These are phyloP conservation scores for Cystobasidium onofrii DNA, from an alignment of 768 basidiomycete species.

Conservation along the genomic window DNA sequence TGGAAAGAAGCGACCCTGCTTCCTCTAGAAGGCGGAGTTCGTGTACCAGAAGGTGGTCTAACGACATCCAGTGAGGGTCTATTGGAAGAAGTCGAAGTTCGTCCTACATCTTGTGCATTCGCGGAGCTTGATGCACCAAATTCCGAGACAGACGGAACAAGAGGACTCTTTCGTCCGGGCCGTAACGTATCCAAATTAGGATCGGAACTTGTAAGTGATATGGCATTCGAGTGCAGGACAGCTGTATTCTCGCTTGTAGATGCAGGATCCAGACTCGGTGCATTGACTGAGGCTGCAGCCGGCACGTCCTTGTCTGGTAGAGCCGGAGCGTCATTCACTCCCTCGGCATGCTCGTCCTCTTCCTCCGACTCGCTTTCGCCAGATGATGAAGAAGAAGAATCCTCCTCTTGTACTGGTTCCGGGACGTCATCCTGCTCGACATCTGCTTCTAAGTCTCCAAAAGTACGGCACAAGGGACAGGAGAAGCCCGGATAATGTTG, in stretches of 20 bases:
- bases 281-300: neutral
- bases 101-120: neutral
- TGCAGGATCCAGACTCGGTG: neutral
- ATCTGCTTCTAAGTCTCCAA: slow-evolving; percentile 89
- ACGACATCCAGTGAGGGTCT: neutral
- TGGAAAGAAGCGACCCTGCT: neutral
- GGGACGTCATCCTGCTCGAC: slow-evolving; percentile 60
- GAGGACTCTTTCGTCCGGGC: slow-evolving; percentile 20
- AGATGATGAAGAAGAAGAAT: neutral
- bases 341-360: slow-evolving; percentile 7
- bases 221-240: neutral
- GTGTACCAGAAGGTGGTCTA: slow-evolving; percentile 11
- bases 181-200: slow-evolving; percentile 29
- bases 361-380: slow-evolving; percentile 15
- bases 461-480: slow-evolving; percentile 90
- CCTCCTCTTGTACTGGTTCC: slow-evolving; percentile 13
- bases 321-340: neutral
- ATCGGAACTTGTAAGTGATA: neutral
- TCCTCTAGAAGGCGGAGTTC: slow-evolving; percentile 6
- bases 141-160: neutral
- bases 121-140: neutral
- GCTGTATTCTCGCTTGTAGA: neutral
- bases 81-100: neutral
- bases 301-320: neutral
- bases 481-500: slow-evolving; percentile 87